Evolutionary conservation across 2,329 filamentous ascomycete genomes (phyloP).

Genomic region (Anisogramma anomala): DNA sequence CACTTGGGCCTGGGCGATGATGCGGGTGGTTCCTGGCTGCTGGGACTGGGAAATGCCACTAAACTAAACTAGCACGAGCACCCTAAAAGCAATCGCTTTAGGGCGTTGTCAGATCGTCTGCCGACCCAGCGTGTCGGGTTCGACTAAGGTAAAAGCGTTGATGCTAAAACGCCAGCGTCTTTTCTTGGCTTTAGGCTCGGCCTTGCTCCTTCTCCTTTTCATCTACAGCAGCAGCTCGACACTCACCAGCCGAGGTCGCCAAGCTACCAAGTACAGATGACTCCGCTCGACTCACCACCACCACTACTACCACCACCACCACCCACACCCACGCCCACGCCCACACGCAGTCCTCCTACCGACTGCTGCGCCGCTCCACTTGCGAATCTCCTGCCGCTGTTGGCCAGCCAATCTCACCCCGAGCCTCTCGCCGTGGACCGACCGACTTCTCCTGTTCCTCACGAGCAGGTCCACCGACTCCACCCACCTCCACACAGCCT

Average conservation of each 20-base stretch:
- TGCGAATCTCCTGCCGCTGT: slow-evolving; percentile 5
- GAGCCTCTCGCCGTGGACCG: slow-evolving; percentile 8
- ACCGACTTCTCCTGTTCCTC: slow-evolving; percentile 7
- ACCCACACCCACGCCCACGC: no score
- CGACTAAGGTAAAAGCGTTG: slow-evolving; percentile 26
- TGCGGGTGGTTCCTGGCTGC: slow-evolving; percentile 13
- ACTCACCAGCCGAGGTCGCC: no score
- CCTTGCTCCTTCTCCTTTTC: no score
- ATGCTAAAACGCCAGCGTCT: slow-evolving; percentile 11
- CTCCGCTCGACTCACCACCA: no score
- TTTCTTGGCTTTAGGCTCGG: no score
- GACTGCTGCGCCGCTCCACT: no score
- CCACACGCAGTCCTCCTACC: no score
- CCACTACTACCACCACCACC: no score
- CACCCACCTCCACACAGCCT: no score
- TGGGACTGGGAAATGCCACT: slow-evolving; percentile 9
- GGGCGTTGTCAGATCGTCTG: slow-evolving; percentile 26
- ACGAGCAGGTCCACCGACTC: no score
- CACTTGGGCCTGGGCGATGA: slow-evolving; percentile 5
- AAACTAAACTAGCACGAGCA: slow-evolving; percentile 12
- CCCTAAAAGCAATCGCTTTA: background rate
- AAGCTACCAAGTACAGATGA: no score
- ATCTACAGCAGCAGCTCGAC: no score
- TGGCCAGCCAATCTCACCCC: slow-evolving; percentile 4
- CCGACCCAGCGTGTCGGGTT: slow-evolving; percentile 28